phyloP scores from a whole-genome alignment of 352 stramenopile genomes.

The Lagenidium sp. region DNA sequence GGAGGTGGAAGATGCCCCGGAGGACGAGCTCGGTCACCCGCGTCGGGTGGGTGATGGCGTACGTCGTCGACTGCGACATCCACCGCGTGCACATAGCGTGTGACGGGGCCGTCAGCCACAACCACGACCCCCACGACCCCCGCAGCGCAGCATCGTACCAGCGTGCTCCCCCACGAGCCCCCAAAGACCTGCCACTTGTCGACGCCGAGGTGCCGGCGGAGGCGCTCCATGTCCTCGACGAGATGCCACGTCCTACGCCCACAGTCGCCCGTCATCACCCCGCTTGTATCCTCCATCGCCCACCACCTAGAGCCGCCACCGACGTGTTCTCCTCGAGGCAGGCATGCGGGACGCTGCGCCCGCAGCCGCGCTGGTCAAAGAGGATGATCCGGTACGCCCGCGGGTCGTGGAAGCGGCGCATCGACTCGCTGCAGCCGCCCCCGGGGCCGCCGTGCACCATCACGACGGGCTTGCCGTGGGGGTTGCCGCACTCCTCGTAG shows the following conservation, averaged over 20 bases:
- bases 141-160: constrained; percentile 25
- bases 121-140: neutral
- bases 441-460: constrained; percentile 93
- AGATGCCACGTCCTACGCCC: constrained; percentile 72
- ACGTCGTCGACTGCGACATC: constrained; percentile 84
- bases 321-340: constrained; percentile 85
- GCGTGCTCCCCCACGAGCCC: constrained; percentile 91
- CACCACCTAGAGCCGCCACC: constrained; percentile 1
- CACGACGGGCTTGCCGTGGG: constrained; percentile 85
- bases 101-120: neutral
- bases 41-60: constrained; percentile 84
- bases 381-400: constrained; percentile 89
- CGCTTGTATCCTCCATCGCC: too few relatives aligned
- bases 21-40: constrained; percentile 86
- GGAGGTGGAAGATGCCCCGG: constrained; percentile 90
- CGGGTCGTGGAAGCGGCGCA: constrained; percentile 91
- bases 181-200: constrained; percentile 93
- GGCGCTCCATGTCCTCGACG: constrained; percentile 91
- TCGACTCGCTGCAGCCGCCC: constrained; percentile 78
- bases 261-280: too few relatives aligned
- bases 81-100: too few relatives aligned
- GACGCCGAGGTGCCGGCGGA: constrained; percentile 79
- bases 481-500: constrained; percentile 88
- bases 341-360: constrained; percentile 80
- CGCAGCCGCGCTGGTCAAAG: constrained; percentile 91